Conservation (phyloP, 176 grass and related monocot genomes). For the Leersia perrieri region DNA sequence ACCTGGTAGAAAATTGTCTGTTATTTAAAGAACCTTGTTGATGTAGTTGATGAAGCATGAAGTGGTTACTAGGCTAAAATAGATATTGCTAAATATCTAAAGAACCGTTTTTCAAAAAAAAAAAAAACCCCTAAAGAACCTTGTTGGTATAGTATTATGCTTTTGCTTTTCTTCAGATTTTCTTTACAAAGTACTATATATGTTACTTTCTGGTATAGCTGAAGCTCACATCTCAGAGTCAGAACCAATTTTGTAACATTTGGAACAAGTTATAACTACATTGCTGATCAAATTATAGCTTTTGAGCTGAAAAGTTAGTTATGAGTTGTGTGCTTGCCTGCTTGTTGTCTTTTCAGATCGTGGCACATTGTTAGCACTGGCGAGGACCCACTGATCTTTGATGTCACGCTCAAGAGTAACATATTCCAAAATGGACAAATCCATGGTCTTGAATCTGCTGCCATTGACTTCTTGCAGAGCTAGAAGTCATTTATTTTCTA, state of each 20-base stretch:
- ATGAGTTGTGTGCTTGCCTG: not conserved
- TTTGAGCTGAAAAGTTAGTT: not conserved
- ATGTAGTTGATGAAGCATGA: not conserved
- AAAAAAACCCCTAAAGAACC: too few species aligned
- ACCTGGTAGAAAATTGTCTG: not conserved
- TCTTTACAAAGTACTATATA: not conserved
- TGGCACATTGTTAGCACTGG: not conserved
- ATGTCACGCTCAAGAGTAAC: not conserved
- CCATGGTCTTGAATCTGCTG: not conserved
- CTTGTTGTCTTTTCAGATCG: constrained; percentile 15
- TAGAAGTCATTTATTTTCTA: not conserved
- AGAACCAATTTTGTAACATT: too few species aligned
- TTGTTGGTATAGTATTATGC: not conserved
- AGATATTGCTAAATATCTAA: not conserved
- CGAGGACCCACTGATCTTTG: not conserved
- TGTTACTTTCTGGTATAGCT: not conserved
- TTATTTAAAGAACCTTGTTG: too few species aligned
- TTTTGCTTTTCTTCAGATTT: too few species aligned
- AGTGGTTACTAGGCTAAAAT: not conserved
- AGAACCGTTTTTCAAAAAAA: too few species aligned
- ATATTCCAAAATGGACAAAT: not conserved
- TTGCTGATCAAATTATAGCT: not conserved
- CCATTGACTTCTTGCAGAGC: not conserved
- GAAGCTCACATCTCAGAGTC: not conserved
- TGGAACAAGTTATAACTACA: not conserved